Evolutionary conservation across 805 yeast species (phyloP), one percentile per base, ranked within the genome.

Genomic region (Yamadazyma nakazawae): DNA sequence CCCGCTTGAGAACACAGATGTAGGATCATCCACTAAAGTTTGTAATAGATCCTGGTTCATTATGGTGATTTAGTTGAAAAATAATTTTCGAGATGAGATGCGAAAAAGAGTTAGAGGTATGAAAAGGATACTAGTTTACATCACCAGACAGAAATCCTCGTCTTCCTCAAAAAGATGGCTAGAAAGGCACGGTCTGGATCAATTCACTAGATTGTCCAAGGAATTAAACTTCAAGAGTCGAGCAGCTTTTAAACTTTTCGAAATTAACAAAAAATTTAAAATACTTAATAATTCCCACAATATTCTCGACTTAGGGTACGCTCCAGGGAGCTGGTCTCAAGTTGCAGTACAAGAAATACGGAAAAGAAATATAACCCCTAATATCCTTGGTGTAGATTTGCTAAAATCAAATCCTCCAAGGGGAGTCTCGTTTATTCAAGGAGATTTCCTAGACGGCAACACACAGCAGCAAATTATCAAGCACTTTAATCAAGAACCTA

Each of bases 291-390:
- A 66, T 34, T 73, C 80, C 0, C 74, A 68, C 53, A 78, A 81
- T 37, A 85, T 94, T 0, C 80, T 94, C 4, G 99, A 94, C 67
- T 68, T 94, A 39, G 96, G 97, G 0, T 90, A 82, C 62, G 96
- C 96, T 0, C 97, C 97, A 0, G 97, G 97, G 0, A 90, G 96
- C 2, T 89, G 97, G 97, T 80, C 92, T 8, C 96, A 89, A 60
- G 91, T 88, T 1, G 91, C 92, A 0, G 66, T 77, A 8, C 79
- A 78, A 44, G 62, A 77, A 46, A 44, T 54, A 37, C 43, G 39
- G 2, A 37, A 63, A 16, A 44, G 28, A 12, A 30, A 26, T 10
- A 34, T 40, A 1, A 59, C 67, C 1, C 84, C 89, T 0, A 68
- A 74, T 17, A 80, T 89, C 3, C 60, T 89, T 11, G 97, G 97